Base-by-base conservation (phyloP, 495 filamentous ascomycete species). In the Penicillium fimorum region DNA sequence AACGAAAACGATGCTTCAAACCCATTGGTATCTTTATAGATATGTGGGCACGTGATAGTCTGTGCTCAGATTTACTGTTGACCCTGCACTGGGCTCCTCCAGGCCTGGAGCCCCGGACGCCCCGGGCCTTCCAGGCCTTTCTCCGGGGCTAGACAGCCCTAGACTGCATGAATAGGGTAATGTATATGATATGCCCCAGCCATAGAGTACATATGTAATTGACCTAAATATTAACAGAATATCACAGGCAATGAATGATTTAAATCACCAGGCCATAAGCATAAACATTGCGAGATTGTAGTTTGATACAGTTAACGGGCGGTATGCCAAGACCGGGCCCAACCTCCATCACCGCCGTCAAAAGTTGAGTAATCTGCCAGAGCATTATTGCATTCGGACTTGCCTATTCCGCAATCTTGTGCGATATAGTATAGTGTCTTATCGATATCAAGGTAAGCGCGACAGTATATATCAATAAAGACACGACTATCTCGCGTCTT, bases 261-360 rank as follows among this genome's bases (percentile, higher is more conserved):
- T 18, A 43, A 43, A 43, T 5, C 22, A 43, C 18, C 40, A 43
- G 8, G 2, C 6, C 15, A 38, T n/a, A 38, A 17, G n/a, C n/a
- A 38, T 8, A 8, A 17, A 38, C 2, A 8, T 38, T 38, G 15
- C 15, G 7, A 37, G 13, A 37, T 8, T 38, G 35, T 38, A 38
- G n/a, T 17, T 38, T 17, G n/a, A 37, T 13, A 38, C 35, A 38
- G 46, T 41, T 24, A 25, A 41, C 5, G 37, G 27, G 12, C 52
- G 53, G 49, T 27, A 32, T 38, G 57, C 57, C 61, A 63, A 63
- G 60, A 63, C 60, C 50, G 20, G 47, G 44, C 30, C 49, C 57
- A 41, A 59, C 57, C 48, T 59, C 48, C 47, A 52, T 20, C 50
- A 12, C 24, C 51, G 27, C 38, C 29, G 35, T 22, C 24, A 24